Percentiles rank a stretch among this genome's conserved stretches.
Evolutionary conservation across 169 alveolate species (phyloP).

Genomic region (Plasmodium relictum): DNA sequence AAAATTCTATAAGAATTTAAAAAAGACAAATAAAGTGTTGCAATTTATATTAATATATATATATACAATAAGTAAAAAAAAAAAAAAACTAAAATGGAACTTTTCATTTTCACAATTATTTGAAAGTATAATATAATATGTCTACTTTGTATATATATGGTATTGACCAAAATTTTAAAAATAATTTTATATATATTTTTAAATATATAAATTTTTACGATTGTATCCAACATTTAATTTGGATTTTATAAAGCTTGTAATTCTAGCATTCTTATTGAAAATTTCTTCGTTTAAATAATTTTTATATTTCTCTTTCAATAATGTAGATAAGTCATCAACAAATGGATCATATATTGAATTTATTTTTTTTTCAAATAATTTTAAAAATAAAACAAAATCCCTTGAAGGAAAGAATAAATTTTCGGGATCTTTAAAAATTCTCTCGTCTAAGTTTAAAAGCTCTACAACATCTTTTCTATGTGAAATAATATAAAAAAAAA

Average conservation of each 20-base stretch:
- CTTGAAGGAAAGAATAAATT: constrained; percentile 64
- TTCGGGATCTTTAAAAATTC: constrained; percentile 75
- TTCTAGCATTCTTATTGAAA: constrained; percentile 34
- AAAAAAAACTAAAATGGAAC: too few species aligned
- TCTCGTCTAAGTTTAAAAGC: constrained; percentile 67
- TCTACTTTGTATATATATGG: too few species aligned
- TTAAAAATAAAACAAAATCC: constrained; percentile 40
- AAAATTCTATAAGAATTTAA: constrained; percentile 25
- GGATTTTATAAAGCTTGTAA: constrained; percentile 31
- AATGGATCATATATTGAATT: constrained; percentile 36
- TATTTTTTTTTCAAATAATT: constrained; percentile 16
- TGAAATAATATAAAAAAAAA: neutral
- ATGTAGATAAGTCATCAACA: constrained; percentile 33
- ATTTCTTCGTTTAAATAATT: constrained; percentile 58
- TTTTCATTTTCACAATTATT: too few species aligned
- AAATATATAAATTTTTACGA: constrained; percentile 19
- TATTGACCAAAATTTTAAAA: too few species aligned
- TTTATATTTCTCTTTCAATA: constrained; percentile 35
- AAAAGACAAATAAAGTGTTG: neutral
- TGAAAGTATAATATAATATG: too few species aligned
- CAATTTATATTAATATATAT: neutral
- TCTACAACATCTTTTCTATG: constrained; percentile 47
- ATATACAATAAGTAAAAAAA: neutral
- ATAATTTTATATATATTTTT: too few species aligned
- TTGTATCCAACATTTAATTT: constrained; percentile 41